Percentiles rank a stretch among this genome's conserved stretches.
Conservation (phyloP, 1,139 yeast genomes). For the Entelexis sorbosivorans region DNA sequence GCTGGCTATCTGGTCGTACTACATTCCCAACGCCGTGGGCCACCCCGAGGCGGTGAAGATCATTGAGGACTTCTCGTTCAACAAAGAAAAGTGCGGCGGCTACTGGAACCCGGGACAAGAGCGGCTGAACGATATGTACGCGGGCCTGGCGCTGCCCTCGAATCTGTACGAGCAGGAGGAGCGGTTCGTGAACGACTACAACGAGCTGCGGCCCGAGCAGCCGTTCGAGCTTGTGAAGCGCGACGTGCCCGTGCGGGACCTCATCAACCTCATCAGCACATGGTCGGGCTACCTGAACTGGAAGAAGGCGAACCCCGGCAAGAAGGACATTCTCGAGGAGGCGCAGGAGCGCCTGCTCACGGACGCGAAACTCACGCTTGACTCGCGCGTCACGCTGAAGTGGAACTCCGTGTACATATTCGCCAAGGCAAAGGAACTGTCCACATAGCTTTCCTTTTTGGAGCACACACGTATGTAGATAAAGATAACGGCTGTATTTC, state of each 20-base stretch:
- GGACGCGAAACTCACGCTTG: slow-evolving; percentile 10
- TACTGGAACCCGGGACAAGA: slow-evolving; percentile 21
- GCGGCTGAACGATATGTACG: slow-evolving; percentile 13
- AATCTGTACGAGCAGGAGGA: slow-evolving; percentile 12
- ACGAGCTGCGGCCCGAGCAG: slow-evolving; percentile 27
- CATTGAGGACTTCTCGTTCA: slow-evolving; percentile 33
- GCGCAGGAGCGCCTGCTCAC: slow-evolving; percentile 32
- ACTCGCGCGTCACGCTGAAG: slow-evolving; percentile 14
- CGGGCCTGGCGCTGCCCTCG: slow-evolving; percentile 13
- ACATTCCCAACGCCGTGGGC: slow-evolving; percentile 40
- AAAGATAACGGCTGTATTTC: no score
- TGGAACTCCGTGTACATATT: slow-evolving; percentile 17
- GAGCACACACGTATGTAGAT: no score
- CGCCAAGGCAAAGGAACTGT: slow-evolving; percentile 8
- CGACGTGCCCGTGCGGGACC: slow-evolving; percentile 34
- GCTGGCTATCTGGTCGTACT: slow-evolving; percentile 69
- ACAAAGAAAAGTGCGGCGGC: slow-evolving; percentile 15
- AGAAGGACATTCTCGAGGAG: slow-evolving; percentile 28
- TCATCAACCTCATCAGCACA: slow-evolving; percentile 42
- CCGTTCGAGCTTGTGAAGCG: slow-evolving; percentile 28
- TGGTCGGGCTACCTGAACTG: slow-evolving; percentile 66
- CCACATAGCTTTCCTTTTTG: no score
- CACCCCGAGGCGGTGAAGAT: slow-evolving; percentile 35
- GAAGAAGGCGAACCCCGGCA: slow-evolving; percentile 35
- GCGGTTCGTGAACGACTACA: slow-evolving; percentile 5